Conservation (phyloP, 768 basidiomycete genomes). For the Tremella mesenterica region DNA sequence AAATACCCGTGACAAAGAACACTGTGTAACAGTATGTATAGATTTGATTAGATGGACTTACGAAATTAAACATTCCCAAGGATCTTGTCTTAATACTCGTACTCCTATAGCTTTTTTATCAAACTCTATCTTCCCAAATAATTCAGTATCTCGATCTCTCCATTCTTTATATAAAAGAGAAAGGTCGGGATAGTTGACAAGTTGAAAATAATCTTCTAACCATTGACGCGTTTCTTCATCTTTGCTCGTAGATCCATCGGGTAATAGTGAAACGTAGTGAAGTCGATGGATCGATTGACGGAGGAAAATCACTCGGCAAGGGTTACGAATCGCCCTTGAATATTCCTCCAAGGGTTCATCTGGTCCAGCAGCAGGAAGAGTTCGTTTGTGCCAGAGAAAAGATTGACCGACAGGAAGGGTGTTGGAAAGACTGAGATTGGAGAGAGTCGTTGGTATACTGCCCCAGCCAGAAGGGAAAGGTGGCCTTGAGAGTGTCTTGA, state of each 20-base stretch:
- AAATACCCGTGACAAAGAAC: no score
- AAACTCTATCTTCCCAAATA: slow-evolving; percentile 57
- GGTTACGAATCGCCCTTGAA: slow-evolving; percentile 35
- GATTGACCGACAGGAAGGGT: slow-evolving; percentile 43
- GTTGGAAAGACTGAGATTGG: slow-evolving; percentile 36
- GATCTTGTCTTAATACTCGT: slow-evolving; percentile 79
- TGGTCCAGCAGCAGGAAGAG: slow-evolving; percentile 3
- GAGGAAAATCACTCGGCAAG: slow-evolving; percentile 40
- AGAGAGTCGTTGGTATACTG: slow-evolving; percentile 15
- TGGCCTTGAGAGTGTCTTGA: slow-evolving; percentile 18
- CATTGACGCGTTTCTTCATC: slow-evolving; percentile 13
- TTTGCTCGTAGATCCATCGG: not conserved
- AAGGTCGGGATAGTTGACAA: slow-evolving; percentile 59
- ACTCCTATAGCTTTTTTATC: slow-evolving; percentile 64
- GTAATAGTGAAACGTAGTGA: slow-evolving; percentile 34
- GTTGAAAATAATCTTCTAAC: slow-evolving; percentile 81
- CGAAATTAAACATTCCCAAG: slow-evolving; percentile 93
- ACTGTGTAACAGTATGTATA: no score
- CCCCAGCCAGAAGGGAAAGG: slow-evolving; percentile 37
- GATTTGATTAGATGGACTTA: slow-evolving; percentile 51
- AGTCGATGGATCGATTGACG: slow-evolving; percentile 32
- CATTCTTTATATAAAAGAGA: slow-evolving; percentile 64
- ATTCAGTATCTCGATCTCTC: slow-evolving; percentile 57
- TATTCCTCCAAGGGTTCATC: slow-evolving; percentile 33
- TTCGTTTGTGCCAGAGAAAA: slow-evolving; percentile 39